A percentile compares a stretch with the other conserved stretches of the same genome.
phyloP scores from a whole-genome alignment of 768 basidiomycete species.

The Stropharia rugosoannulata region DNA sequence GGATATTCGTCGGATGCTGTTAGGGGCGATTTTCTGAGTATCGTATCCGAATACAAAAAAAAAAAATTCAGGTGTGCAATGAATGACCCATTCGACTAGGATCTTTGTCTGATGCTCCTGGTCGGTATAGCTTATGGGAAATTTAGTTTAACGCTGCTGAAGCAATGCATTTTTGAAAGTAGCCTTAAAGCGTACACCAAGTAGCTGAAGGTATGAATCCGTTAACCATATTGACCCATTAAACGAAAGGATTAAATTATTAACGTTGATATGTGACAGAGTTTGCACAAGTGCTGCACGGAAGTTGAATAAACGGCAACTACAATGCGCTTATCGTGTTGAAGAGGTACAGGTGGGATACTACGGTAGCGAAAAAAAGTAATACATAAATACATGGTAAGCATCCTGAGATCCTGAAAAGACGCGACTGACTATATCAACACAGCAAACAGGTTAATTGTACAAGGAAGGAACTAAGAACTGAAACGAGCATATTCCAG shows the following conservation, averaged over 20 bases:
- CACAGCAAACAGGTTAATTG: background rate
- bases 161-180: background rate
- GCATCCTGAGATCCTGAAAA: background rate
- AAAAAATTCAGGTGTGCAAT: background rate
- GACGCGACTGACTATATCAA: slow-evolving; percentile 5
- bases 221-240: too few relatives aligned
- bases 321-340: background rate
- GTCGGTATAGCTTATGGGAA: too few relatives aligned
- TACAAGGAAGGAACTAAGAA: slow-evolving; percentile 3
- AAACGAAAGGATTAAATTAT: too few relatives aligned
- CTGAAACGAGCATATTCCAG: slow-evolving; percentile 7
- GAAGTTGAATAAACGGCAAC: background rate
- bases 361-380: background rate
- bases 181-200: background rate
- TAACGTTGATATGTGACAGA: too few relatives aligned
- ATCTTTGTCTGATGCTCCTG: too few relatives aligned
- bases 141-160: background rate
- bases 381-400: slow-evolving; percentile 1
- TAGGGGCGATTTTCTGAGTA: background rate
- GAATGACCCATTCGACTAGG: background rate
- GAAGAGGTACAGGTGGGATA: background rate
- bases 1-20: background rate
- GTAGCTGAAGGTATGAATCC: too few relatives aligned
- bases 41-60: background rate
- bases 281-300: too few relatives aligned